Percentiles rank a stretch among this genome's conserved stretches.
Evolutionary conservation across 2,329 filamentous ascomycete species (phyloP).

Genomic region (Tolypocladium ovalisporum): DNA sequence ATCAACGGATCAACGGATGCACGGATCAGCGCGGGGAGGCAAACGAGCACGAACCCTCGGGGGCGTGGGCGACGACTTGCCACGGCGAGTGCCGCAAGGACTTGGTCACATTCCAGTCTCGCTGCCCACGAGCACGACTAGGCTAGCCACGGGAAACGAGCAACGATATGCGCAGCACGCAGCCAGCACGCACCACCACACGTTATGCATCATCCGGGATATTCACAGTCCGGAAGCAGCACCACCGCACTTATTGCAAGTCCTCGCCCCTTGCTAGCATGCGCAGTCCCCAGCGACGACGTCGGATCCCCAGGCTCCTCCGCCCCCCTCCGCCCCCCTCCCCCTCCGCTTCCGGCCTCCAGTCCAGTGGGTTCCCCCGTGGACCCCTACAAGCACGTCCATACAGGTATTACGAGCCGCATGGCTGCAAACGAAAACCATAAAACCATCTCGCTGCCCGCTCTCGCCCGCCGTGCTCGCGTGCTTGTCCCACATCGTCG

Average conservation of each 20-base stretch:
- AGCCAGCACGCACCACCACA: not conserved
- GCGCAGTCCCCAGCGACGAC: not conserved
- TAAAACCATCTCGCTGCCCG: conserved; percentile 1
- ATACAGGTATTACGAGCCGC: not conserved
- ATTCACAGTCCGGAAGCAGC: not conserved
- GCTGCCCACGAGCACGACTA: not conserved
- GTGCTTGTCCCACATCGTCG: not conserved
- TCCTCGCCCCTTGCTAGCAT: not conserved
- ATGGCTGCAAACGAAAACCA: conserved; percentile 1
- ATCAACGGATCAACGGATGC: not conserved
- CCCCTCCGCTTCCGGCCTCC: not conserved
- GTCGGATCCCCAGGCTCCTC: not conserved
- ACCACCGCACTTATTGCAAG: not conserved
- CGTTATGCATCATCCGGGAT: not conserved
- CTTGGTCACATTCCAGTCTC: not conserved
- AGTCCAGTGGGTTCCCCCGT: not conserved
- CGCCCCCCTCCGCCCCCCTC: not conserved
- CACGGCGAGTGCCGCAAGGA: not conserved
- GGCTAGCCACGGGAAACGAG: not conserved
- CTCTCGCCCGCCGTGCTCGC: not conserved
- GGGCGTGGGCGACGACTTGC: too few relatives aligned
- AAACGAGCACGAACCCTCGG: too few relatives aligned
- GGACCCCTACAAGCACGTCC: not conserved
- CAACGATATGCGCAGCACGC: not conserved
- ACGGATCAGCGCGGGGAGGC: not conserved